A percentile compares a stretch with the other conserved stretches of the same genome.
These are phyloP conservation scores for Ambrosiella xylebori DNA, from an alignment of 2,329 filamentous ascomycete species.

Conservation along the genomic window DNA sequence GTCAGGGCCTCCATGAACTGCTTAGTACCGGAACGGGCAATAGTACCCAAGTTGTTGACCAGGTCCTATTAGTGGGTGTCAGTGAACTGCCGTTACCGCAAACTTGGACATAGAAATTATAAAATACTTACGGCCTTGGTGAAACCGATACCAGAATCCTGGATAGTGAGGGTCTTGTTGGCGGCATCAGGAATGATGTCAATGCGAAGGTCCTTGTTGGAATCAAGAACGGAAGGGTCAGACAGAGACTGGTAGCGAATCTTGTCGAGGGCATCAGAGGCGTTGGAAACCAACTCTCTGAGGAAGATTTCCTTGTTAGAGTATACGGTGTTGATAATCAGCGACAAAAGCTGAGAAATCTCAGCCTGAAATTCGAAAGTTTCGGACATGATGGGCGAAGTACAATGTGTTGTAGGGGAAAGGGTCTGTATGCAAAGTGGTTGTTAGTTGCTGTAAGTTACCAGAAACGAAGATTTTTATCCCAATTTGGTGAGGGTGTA, in stretches of 20 bases:
- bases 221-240: slow-evolving; percentile 92
- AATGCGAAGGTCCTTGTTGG: slow-evolving; percentile 94
- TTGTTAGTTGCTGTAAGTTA: not conserved
- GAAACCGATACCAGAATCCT: slow-evolving; percentile 98
- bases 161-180: slow-evolving; percentile 93
- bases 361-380: slow-evolving; percentile 99
- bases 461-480: not conserved
- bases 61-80: slow-evolving; percentile 46
- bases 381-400: slow-evolving; percentile 30
- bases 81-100: slow-evolving; percentile 22
- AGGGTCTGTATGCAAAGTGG: slow-evolving; percentile 3
- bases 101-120: not conserved
- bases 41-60: slow-evolving; percentile 99
- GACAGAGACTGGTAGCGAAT: slow-evolving; percentile 97
- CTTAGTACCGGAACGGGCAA: slow-evolving; percentile 97
- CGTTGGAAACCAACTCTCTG: slow-evolving; percentile 95
- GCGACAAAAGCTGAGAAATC: slow-evolving; percentile 98
- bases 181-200: slow-evolving; percentile 98
- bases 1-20: slow-evolving; percentile 99
- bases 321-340: slow-evolving; percentile 99
- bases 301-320: slow-evolving; percentile 99
- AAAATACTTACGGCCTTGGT: slow-evolving; percentile 84
- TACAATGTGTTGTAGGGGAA: slow-evolving; percentile 1
- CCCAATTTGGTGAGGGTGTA: not conserved
- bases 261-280: slow-evolving; percentile 98